These are phyloP conservation scores for Ophiostoma perfectum DNA, from an alignment of 2,329 filamentous ascomycete species.

Conservation along the genomic window DNA sequence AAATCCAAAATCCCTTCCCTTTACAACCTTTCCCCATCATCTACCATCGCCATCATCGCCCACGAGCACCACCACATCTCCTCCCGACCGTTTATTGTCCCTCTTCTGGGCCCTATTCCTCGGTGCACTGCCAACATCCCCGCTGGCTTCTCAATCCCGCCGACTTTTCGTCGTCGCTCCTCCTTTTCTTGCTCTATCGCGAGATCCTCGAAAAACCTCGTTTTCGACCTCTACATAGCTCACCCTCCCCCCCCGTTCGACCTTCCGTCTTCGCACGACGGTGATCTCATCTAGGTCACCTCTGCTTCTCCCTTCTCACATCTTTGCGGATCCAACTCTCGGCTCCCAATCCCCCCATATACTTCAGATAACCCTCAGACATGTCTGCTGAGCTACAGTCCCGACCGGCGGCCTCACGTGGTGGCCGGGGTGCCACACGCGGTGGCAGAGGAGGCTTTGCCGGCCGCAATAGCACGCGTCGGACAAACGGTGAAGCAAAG, in stretches of 20 bases:
- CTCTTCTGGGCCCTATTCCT: constrained; percentile 18
- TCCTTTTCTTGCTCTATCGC: constrained; percentile 16
- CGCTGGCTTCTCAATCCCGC: constrained; percentile 17
- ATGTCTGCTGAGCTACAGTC: constrained; percentile 98
- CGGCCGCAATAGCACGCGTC: constrained; percentile 64
- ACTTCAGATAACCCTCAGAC: constrained; percentile 32
- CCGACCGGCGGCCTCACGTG: constrained; percentile 75
- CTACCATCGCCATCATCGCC: constrained; percentile 19
- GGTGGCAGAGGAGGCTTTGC: constrained; percentile 75
- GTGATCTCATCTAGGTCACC: constrained; percentile 5
- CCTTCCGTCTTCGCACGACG: constrained; percentile 14
- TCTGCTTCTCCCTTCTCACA: neutral
- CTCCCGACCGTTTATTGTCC: constrained; percentile 15
- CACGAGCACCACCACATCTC: constrained; percentile 14
- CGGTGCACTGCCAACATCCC: constrained; percentile 18
- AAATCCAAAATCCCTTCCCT: constrained; percentile 21
- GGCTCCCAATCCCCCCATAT: constrained; percentile 13
- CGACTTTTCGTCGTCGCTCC: constrained; percentile 10
- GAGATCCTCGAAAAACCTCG: constrained; percentile 17
- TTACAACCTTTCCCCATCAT: constrained; percentile 18
- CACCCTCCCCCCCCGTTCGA: neutral
- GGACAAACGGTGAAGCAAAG: constrained; percentile 66
- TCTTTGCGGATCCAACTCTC: neutral
- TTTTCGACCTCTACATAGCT: constrained; percentile 14
- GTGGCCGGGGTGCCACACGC: constrained; percentile 75